phyloP scores from a whole-genome alignment of 2,329 filamentous ascomycete genomes.

The Colletotrichum musicola region DNA sequence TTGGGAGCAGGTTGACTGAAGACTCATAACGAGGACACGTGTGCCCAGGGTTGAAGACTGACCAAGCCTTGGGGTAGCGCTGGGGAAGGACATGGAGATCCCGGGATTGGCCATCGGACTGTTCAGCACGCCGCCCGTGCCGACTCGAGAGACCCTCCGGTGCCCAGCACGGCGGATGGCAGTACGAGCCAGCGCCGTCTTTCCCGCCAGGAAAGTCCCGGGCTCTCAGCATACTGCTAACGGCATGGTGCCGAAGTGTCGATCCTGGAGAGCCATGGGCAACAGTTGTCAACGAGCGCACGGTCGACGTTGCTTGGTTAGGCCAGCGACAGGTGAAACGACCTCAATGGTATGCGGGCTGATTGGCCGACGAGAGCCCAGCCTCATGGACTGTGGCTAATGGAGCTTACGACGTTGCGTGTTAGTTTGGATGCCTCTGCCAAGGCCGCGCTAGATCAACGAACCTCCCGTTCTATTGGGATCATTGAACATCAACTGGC shows the following conservation, averaged over 20 bases:
- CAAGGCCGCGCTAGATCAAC: conserved; percentile 17
- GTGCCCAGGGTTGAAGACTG: conserved; percentile 12
- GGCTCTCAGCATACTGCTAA: conserved; percentile 9
- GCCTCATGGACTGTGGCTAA: conserved; percentile 7
- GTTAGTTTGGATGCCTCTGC: conserved; percentile 7
- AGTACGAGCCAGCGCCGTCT: conserved; percentile 6
- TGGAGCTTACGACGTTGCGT: conserved; percentile 14
- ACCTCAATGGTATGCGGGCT: conserved; percentile 4
- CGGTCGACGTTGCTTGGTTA: conserved; percentile 17
- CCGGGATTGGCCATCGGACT: conserved; percentile 13
- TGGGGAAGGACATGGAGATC: conserved; percentile 22
- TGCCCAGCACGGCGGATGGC: conserved; percentile 15
- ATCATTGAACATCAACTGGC: conserved; percentile 19
- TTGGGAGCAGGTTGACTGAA: conserved; percentile 4
- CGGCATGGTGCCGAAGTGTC: conserved; percentile 25
- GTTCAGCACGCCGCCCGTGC: conserved; percentile 11
- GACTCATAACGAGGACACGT: conserved; percentile 11
- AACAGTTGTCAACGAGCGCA: conserved; percentile 23
- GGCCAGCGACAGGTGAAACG: conserved; percentile 28
- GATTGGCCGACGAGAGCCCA: conserved; percentile 26
- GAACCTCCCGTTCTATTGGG: conserved; percentile 4
- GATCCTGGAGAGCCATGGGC: conserved; percentile 33
- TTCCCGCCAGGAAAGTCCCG: conserved; percentile 23
- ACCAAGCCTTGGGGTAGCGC: conserved; percentile 15
- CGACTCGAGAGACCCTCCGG: conserved; percentile 12